A percentile compares a stretch with the other conserved stretches of the same genome.
Conservation (phyloP, 495 filamentous ascomycete species). For the Aspergillus homomorphus region DNA sequence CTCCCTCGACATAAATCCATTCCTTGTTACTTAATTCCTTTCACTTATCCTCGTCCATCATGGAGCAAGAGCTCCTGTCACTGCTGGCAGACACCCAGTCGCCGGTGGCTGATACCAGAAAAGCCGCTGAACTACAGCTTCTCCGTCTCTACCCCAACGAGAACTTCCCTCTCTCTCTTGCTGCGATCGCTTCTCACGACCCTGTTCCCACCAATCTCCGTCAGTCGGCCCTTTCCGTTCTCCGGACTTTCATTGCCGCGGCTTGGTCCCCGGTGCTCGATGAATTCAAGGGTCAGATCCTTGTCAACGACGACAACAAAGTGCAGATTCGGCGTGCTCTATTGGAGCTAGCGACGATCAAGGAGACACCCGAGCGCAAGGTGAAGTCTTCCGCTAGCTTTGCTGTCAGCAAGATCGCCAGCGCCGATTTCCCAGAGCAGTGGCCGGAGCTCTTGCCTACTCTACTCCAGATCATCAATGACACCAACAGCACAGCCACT, state of each 20-base stretch:
- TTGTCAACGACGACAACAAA: conserved; percentile 64
- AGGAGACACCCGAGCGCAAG: conserved; percentile 69
- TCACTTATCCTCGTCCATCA: conserved; percentile 34
- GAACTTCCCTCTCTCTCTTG: conserved; percentile 73
- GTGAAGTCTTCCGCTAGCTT: conserved; percentile 82
- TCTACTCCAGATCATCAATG: conserved; percentile 69
- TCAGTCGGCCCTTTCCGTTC: conserved; percentile 75
- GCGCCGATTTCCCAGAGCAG: conserved; percentile 86
- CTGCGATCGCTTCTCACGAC: conserved; percentile 72
- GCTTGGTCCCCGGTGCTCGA: conserved; percentile 72
- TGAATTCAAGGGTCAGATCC: conserved; percentile 62
- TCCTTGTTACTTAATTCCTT: conserved; percentile 6
- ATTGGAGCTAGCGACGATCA: conserved; percentile 72
- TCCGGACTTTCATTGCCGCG: conserved; percentile 75
- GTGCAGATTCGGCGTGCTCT: conserved; percentile 64
- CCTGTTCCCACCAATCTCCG: conserved; percentile 68
- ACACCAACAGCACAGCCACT: conserved; percentile 60
- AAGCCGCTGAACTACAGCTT: conserved; percentile 76
- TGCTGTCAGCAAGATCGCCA: conserved; percentile 94
- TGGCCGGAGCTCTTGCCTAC: conserved; percentile 85
- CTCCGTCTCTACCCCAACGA: conserved; percentile 59
- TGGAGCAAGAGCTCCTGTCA: conserved; percentile 82
- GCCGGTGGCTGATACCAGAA: conserved; percentile 63
- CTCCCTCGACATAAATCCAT: conserved; percentile 18
- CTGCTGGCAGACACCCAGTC: conserved; percentile 79